Evolutionary conservation across 139 green algal genomes (phyloP), one percentile per base, ranked within the genome.

Genomic region (Spirogloea muscicola): DNA sequence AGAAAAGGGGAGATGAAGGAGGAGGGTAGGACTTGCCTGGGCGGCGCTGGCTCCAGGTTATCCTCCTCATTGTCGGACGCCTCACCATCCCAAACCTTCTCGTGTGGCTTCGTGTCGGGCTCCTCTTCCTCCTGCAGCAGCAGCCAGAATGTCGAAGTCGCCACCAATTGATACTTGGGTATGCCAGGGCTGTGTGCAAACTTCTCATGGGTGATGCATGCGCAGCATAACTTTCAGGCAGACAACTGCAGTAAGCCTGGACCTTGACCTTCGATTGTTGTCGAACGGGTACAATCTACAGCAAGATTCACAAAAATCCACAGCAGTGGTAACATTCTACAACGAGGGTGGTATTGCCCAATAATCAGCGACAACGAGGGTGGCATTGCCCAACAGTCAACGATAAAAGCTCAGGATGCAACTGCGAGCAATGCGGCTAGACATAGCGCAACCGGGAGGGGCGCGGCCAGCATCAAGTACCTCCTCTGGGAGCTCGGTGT

Each of bases 401-500:
- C n/a, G n/a, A n/a, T n/a, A n/a, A n/a, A n/a, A n/a, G n/a, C n/a
- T n/a, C n/a, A n/a, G n/a, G n/a, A n/a, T n/a, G n/a, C n/a, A n/a
- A n/a, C 55, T 16, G 13, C 10, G 10, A 10, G 29, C 55, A 29
- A 29, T 16, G 10, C 16, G 29, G 10, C 29, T 55, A 64, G 13
- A 10, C 31, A 41, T 64, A 64, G 10, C 10, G 16, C 13, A 64
- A 64, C 10, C 10, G 31, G 16, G 55, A 16, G 55, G 55, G 55
- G 55, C 10, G 31, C 10, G 55, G 55, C 13, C 49, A 59, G n/a
- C n/a, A n/a, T n/a, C n/a, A n/a, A n/a, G n/a, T 33, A 82, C 74
- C 74, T 82, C 69, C 16, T 82, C 74, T 1, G 10, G 9, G 27
- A 79, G 5, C 36, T 62, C 48, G 10, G 65, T 78, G 33, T 82